Percentiles rank a stretch among this genome's conserved stretches.
phyloP scores from a whole-genome alignment of 345 rosid species.

The Adansonia digitata region DNA sequence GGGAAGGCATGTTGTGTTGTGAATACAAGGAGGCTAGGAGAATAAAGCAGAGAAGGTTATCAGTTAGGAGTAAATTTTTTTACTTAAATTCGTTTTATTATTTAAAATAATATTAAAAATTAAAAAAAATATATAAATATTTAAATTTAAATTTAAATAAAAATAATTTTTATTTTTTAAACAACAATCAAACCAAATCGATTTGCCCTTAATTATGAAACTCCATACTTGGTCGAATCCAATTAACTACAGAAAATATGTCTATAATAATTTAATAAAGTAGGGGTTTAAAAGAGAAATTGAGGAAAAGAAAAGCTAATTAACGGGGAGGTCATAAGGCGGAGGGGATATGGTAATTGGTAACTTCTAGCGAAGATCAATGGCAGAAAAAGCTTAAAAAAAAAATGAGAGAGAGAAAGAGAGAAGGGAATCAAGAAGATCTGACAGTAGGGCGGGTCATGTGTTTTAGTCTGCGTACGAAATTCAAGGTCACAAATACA shows the following conservation, averaged over 20 bases:
- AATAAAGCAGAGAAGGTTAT: too few relatives aligned
- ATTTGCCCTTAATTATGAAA: too few relatives aligned
- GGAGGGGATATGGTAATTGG: slow-evolving; percentile 46
- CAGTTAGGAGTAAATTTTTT: too few relatives aligned
- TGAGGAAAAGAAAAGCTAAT: slow-evolving; percentile 31
- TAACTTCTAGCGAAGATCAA: slow-evolving; percentile 58
- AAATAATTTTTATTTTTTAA: too few relatives aligned
- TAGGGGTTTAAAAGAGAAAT: slow-evolving; percentile 15
- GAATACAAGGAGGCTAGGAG: slow-evolving; percentile 59
- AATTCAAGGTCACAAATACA: slow-evolving; percentile 33
- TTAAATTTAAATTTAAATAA: too few relatives aligned
- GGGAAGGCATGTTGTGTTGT: slow-evolving; percentile 43
- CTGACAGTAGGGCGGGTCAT: slow-evolving; percentile 50
- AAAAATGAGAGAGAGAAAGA: slow-evolving; percentile 14
- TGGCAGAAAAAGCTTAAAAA: slow-evolving; percentile 17
- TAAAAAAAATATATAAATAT: too few relatives aligned
- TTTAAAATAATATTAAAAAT: too few relatives aligned
- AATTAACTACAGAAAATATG: too few relatives aligned
- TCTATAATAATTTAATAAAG: too few relatives aligned
- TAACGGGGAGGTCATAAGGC: slow-evolving; percentile 24
- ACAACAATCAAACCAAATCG: too few relatives aligned
- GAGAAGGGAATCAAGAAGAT: slow-evolving; percentile 29
- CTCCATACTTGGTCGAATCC: too few relatives aligned
- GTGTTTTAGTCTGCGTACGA: slow-evolving; percentile 44
- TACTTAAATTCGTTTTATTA: too few relatives aligned